Evolutionary conservation across 2,329 filamentous ascomycete genomes (phyloP).

Genomic region (Akanthomyces lecanii): DNA sequence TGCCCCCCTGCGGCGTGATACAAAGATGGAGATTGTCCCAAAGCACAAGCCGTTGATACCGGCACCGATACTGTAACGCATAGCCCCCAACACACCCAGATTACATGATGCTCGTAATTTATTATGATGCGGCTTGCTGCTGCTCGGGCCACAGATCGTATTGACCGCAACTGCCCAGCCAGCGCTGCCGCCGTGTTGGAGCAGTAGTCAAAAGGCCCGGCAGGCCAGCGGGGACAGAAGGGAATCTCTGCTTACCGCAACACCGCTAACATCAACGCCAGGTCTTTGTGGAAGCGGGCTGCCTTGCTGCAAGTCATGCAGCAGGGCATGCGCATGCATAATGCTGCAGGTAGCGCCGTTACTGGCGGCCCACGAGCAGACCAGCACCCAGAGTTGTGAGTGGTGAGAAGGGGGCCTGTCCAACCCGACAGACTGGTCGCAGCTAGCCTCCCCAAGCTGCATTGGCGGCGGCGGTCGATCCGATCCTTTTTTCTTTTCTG

Average conservation of each 20-base stretch:
- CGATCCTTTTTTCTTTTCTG: neutral
- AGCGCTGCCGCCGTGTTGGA: too few relatives aligned
- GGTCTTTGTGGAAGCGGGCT: neutral
- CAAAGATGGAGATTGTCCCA: neutral
- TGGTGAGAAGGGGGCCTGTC: neutral
- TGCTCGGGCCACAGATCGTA: neutral
- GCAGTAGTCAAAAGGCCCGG: neutral
- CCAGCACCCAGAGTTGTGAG: neutral
- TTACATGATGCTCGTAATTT: neutral
- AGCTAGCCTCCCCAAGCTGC: slow-evolving; percentile 3
- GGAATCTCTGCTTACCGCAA: neutral
- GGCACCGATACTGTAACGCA: neutral
- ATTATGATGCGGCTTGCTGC: neutral
- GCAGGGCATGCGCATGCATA: neutral
- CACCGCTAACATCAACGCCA: neutral
- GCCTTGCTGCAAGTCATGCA: slow-evolving; percentile 10
- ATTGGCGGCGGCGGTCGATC: slow-evolving; percentile 10
- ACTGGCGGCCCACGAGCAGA: neutral
- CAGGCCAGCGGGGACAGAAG: neutral
- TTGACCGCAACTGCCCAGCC: neutral
- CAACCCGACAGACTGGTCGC: slow-evolving; percentile 9
- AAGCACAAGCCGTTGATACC: neutral
- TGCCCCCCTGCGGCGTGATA: neutral
- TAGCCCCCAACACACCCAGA: neutral
- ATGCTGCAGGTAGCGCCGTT: neutral